Base-by-base conservation (phyloP, 1,139 yeast species). In the Saccharomyces pastorianus region DNA sequence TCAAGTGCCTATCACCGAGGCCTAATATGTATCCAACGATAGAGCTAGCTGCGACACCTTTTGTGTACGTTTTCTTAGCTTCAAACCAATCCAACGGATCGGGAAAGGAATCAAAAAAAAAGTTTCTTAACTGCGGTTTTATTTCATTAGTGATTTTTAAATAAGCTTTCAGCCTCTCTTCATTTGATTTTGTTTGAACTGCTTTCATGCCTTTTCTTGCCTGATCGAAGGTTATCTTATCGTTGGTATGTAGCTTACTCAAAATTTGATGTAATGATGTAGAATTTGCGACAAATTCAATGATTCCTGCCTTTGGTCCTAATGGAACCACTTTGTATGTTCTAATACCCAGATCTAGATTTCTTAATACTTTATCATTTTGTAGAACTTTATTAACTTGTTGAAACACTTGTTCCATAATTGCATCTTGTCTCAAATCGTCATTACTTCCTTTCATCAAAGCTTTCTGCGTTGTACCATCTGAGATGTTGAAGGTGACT, bases 371-470 rank as follows among this genome's bases (percentile, higher is more conserved):
- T 51, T 77, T 75, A 63, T 87, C 83, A 38, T 74, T 75, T 14
- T 64, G 69, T 57, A 93, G 77, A 47, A 91, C 79, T n/a, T 75
- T 72, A 64, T 91, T 89, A 20, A 90, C 96, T 66, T 90, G 88
- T 28, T 78, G 85, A 69, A 95, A 95, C 1, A 93, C 98, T 66
- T 93, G 99, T 67, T 91, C 96, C 99, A 95, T 95, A 57, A 93
- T 88, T 0, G 96, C 88, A 70, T 95, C 99, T 69, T 95, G 99
- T 54, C 99, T 75, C 54, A 93, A 72, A 70, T 95, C 99, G 70
- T 95, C 99, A 6, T 88, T 80, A 4, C 96, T 91, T 29, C 89
- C 88, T 65, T 95, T 95, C 61, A 90, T 74, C 23, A 93, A 73
- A 65, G 85, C 77, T 55, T 75, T 80, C 56, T 81, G 84, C 0